Percentiles rank a stretch among this genome's conserved stretches.
phyloP scores from a whole-genome alignment of 257 asterid genomes.

The Voacanga thouarsii region DNA sequence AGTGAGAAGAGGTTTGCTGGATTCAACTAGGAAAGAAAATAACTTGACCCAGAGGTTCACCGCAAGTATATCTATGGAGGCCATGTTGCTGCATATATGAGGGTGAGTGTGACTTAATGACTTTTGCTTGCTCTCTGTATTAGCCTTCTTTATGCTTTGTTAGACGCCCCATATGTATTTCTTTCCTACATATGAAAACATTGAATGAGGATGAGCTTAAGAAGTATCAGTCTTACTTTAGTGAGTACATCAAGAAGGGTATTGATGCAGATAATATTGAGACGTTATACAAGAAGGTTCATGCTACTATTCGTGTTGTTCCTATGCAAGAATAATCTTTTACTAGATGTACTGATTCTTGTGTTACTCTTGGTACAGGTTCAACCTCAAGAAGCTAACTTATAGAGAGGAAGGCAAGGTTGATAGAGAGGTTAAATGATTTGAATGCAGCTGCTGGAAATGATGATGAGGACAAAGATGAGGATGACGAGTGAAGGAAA shows the following conservation, averaged over 20 bases:
- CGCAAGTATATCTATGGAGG: too few species aligned
- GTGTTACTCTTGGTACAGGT: conserved; percentile 29
- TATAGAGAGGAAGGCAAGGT: conserved; percentile 58
- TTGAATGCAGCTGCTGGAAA: conserved; percentile 55
- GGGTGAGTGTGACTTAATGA: conserved; percentile 19
- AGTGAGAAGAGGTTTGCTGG: conserved; percentile 87
- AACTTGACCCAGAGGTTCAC: too few species aligned
- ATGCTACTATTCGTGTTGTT: conserved; percentile 72
- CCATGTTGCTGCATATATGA: conserved; percentile 80
- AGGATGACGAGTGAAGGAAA: too few species aligned
- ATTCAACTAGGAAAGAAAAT: too few species aligned
- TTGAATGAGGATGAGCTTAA: conserved; percentile 77
- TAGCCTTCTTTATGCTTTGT: neutral
- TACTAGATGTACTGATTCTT: too few species aligned
- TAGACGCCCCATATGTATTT: neutral
- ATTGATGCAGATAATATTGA: too few species aligned
- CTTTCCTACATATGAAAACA: conserved; percentile 31
- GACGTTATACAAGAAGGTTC: conserved; percentile 73
- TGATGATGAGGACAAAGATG: conserved; percentile 41
- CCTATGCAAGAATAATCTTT: conserved; percentile 55
- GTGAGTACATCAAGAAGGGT: too few species aligned
- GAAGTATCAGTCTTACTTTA: conserved; percentile 64
- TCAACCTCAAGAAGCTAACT: conserved; percentile 64
- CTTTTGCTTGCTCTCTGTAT: neutral
- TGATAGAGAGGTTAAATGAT: conserved; percentile 68